A percentile compares a stretch with the other conserved stretches of the same genome.
These are phyloP conservation scores for Ceratocystis ficicola DNA, from an alignment of 2,329 filamentous ascomycete genomes.

Conservation along the genomic window DNA sequence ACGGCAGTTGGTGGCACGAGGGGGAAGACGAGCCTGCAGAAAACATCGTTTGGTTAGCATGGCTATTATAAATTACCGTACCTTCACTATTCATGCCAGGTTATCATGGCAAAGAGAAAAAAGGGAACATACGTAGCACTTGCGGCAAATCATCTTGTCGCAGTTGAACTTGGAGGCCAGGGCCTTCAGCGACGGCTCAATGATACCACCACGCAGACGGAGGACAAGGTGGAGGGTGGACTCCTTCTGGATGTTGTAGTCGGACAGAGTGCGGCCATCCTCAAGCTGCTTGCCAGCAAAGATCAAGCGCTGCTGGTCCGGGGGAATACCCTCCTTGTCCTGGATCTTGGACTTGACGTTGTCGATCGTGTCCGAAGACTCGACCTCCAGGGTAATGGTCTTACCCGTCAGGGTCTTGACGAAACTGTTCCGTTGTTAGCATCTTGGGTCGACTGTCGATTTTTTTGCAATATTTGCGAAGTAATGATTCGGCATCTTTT, in stretches of 20 bases:
- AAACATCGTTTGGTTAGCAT: conserved; percentile 3
- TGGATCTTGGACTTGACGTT: conserved; percentile 99
- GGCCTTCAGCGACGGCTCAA: conserved; percentile 97
- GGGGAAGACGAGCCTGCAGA: conserved; percentile 65
- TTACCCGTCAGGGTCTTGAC: conserved; percentile 99
- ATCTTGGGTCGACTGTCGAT: conserved; percentile 16
- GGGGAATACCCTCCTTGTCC: conserved; percentile 98
- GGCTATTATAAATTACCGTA: not conserved
- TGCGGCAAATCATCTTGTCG: conserved; percentile 99
- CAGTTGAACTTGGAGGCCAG: conserved; percentile 99
- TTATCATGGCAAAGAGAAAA: not conserved
- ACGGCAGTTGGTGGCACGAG: conserved; percentile 98
- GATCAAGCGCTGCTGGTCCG: conserved; percentile 96
- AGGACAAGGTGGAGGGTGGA: conserved; percentile 97
- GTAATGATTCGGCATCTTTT: not conserved
- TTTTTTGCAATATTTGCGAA: conserved; percentile 17
- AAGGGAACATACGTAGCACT: conserved; percentile 79
- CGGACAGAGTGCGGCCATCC: conserved; percentile 89
- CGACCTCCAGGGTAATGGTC: conserved; percentile 99
- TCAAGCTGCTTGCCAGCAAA: conserved; percentile 99
- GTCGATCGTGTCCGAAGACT: conserved; percentile 98
- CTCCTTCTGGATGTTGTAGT: conserved; percentile 99
- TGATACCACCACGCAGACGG: conserved; percentile 97
- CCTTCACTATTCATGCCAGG: not conserved
- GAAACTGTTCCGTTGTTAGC: conserved; percentile 54